These are phyloP conservation scores for Fusarium azukiicola DNA, from an alignment of 2,329 filamentous ascomycete species.

Conservation along the genomic window DNA sequence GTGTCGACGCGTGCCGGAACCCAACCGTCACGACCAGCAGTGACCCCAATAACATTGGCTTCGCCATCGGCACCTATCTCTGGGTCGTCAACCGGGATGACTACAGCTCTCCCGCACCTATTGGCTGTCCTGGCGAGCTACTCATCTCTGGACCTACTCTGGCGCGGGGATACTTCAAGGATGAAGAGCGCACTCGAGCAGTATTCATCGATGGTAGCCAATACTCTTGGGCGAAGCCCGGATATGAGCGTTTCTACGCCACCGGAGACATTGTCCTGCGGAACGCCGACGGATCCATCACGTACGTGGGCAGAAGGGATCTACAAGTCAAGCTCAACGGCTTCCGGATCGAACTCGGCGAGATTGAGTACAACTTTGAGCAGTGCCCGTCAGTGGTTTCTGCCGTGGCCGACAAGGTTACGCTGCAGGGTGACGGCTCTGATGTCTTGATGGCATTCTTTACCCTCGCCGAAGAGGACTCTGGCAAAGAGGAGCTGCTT, in stretches of 20 bases:
- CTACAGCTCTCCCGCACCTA: neutral
- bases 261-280: neutral
- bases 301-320: slow-evolving; percentile 1
- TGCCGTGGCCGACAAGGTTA: neutral
- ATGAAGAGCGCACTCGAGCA: neutral
- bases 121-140: neutral
- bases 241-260: neutral
- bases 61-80: neutral
- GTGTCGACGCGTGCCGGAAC: slow-evolving; percentile 3
- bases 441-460: neutral
- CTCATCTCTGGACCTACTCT: neutral
- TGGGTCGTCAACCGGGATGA: neutral
- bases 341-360: neutral
- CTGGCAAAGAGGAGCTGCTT: neutral
- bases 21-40: neutral
- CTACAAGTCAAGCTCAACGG: neutral
- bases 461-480: neutral
- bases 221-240: neutral
- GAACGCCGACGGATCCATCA: neutral
- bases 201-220: neutral
- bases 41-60: neutral
- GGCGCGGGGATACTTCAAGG: neutral
- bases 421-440: neutral
- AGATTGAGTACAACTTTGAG: neutral
- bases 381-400: neutral